Evolutionary conservation across 129 eudicot genomes (phyloP).

Genomic region (Smallanthus sonchifolius): DNA sequence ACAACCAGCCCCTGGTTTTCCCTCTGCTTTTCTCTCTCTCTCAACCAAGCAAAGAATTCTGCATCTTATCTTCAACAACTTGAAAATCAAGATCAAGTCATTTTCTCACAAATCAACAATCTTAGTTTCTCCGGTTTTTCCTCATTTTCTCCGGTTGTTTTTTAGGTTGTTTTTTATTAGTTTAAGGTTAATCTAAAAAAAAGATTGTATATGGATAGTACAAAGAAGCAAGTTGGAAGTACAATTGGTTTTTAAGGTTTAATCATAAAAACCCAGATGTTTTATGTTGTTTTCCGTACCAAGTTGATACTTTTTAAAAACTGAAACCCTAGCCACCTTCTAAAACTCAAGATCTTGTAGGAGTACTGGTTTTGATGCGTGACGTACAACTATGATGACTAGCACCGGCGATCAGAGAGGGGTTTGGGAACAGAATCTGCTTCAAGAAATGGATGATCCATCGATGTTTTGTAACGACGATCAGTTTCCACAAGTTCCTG

Average conservation of each 20-base stretch:
- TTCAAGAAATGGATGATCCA: constrained; percentile 41
- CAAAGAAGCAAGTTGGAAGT: constrained; percentile 18
- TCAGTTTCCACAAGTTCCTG: constrained; percentile 57
- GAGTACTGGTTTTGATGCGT: constrained; percentile 25
- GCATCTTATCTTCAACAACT: constrained; percentile 40
- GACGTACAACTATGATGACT: constrained; percentile 27
- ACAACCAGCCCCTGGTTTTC: constrained; percentile 44
- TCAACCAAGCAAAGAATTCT: constrained; percentile 20
- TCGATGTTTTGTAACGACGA: constrained; percentile 48
- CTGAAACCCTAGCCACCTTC: constrained; percentile 12
- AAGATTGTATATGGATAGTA: too few species aligned
- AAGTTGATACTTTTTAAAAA: background rate
- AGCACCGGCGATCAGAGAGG: constrained; percentile 26
- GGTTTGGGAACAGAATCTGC: constrained; percentile 40
- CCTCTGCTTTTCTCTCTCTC: constrained; percentile 22
- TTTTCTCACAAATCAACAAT: background rate
- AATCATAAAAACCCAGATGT: constrained; percentile 51
- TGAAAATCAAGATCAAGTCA: background rate
- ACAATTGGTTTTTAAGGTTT: constrained; percentile 5
- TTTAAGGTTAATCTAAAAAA: too few species aligned
- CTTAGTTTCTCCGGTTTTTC: background rate
- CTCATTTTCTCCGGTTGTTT: background rate
- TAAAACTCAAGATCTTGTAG: background rate
- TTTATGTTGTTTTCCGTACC: constrained; percentile 59
- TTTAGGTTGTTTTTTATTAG: too few species aligned